Percentiles rank a stretch among this genome's conserved stretches.
Evolutionary conservation across 2,329 filamentous ascomycete genomes (phyloP).

Genomic region (Aspergillus felis): DNA sequence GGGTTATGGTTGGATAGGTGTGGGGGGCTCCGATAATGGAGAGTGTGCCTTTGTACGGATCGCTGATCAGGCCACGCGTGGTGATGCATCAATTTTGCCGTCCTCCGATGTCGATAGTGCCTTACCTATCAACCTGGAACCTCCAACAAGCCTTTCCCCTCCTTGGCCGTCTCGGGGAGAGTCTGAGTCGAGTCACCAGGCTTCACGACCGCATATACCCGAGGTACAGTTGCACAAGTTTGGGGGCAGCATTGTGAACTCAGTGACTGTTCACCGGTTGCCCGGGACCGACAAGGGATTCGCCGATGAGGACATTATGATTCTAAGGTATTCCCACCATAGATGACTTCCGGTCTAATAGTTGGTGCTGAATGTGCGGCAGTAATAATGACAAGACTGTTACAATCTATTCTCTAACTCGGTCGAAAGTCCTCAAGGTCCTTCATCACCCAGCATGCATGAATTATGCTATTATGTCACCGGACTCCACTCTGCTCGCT

Average conservation of each 20-base stretch:
- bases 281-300: conserved; percentile 38
- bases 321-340: conserved; percentile 41
- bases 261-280: conserved; percentile 60
- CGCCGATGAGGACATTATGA: conserved; percentile 54
- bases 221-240: conserved; percentile 56
- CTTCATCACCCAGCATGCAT: conserved; percentile 78
- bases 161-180: conserved; percentile 21
- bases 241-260: conserved; percentile 63
- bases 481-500: conserved; percentile 73
- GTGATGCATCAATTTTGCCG: conserved; percentile 33
- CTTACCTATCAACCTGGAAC: conserved; percentile 50
- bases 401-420: conserved; percentile 71
- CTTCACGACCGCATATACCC: conserved; percentile 26
- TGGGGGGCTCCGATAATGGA: conserved; percentile 77
- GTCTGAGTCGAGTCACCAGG: conserved; percentile 12
- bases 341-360: conserved; percentile 39
- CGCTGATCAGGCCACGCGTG: conserved; percentile 34
- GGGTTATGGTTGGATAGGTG: conserved; percentile 81
- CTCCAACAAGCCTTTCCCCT: conserved; percentile 21
- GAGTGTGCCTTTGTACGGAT: conserved; percentile 79
- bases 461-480: conserved; percentile 92
- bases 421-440: conserved; percentile 64
- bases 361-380: conserved; percentile 53
- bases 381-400: conserved; percentile 94
- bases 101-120: conserved; percentile 53